phyloP scores from a whole-genome alignment of 2,329 filamentous ascomycete species.

The Pezicula neosporulosa region DNA sequence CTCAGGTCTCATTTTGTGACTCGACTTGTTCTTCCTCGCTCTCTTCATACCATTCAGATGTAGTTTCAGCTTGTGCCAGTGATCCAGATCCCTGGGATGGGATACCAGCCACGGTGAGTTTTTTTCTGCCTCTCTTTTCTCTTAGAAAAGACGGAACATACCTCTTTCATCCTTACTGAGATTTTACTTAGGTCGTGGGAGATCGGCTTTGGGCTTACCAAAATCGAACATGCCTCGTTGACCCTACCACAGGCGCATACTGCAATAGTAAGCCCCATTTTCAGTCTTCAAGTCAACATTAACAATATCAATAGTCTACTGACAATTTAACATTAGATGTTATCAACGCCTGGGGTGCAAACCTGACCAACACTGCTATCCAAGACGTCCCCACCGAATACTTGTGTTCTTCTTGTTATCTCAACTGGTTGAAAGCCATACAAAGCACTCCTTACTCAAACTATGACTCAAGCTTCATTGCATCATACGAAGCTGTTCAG shows the following conservation, averaged over 20 bases:
- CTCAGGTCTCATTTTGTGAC: not conserved
- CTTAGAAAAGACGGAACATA: no score
- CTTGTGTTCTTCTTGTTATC: not conserved
- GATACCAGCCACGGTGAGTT: not conserved
- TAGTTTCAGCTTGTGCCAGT: not conserved
- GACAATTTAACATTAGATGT: no score
- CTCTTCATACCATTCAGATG: not conserved
- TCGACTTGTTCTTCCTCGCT: not conserved
- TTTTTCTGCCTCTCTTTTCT: no score
- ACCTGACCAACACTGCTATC: not conserved
- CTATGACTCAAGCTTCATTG: not conserved
- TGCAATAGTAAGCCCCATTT: not conserved
- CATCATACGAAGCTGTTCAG: not conserved
- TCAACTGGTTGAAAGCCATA: not conserved
- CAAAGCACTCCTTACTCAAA: not conserved
- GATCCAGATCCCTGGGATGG: not conserved
- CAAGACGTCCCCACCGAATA: not conserved
- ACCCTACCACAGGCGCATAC: not conserved
- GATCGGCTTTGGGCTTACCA: not conserved
- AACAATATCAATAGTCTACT: not conserved
- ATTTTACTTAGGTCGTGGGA: not conserved
- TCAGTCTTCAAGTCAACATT: not conserved
- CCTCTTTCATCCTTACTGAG: no score
- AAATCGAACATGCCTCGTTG: not conserved
- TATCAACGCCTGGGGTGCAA: not conserved